Conservation (phyloP, 208 protist genomes). For the Leishmania guyanensis region DNA sequence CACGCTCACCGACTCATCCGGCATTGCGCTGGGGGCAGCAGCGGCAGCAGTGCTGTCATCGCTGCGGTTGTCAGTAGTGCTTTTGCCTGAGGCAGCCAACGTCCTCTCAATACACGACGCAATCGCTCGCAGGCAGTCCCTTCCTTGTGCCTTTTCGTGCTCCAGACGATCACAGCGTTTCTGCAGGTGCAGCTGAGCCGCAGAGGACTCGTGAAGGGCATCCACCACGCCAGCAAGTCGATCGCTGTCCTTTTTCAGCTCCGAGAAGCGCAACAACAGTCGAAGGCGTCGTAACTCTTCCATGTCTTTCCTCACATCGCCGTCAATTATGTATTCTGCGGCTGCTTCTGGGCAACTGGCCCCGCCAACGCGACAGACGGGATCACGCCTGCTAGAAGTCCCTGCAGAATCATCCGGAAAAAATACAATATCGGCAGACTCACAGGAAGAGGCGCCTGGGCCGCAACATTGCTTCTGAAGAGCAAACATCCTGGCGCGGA, state of each 20-base stretch:
- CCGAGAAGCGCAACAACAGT: constrained; percentile 74
- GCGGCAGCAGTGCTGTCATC: neutral
- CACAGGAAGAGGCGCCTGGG: neutral
- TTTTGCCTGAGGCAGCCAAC: neutral
- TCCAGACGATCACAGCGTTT: constrained; percentile 16
- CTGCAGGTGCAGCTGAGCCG: constrained; percentile 6
- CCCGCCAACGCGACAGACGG: neutral
- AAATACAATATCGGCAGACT: neutral
- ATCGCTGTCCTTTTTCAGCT: constrained; percentile 78
- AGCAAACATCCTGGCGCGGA: neutral
- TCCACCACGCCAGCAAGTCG: constrained; percentile 27
- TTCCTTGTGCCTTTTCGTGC: neutral
- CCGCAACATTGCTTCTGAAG: neutral
- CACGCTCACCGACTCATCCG: neutral
- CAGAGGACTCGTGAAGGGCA: constrained; percentile 21
- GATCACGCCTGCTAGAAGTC: neutral
- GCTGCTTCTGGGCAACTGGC: neutral
- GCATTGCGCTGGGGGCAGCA: neutral
- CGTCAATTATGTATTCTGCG: neutral
- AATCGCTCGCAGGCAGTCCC: constrained; percentile 8
- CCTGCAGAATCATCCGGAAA: neutral
- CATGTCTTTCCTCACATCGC: neutral
- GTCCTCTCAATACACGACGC: constrained; percentile 9
- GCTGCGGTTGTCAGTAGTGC: neutral
- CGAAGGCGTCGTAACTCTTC: constrained; percentile 62